These are phyloP conservation scores for Tripidium arundinaceum DNA, from an alignment of 202 grass and related monocot species.

Conservation along the genomic window DNA sequence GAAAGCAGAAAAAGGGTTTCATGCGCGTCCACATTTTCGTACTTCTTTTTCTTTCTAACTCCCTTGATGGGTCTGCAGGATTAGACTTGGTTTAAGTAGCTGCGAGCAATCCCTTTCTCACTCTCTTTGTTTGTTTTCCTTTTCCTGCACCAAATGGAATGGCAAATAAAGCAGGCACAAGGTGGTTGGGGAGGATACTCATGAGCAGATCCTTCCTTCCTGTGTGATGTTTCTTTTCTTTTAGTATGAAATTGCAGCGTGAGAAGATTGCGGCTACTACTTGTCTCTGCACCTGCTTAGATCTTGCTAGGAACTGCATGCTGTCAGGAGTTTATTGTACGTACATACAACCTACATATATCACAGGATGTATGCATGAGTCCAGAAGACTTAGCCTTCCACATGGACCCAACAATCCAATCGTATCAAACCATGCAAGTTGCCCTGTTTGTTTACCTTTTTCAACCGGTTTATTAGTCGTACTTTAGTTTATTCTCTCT, in stretches of 20 bases:
- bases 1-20: background rate
- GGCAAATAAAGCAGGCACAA: background rate
- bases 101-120: background rate
- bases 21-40: background rate
- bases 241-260: background rate
- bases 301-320: no score
- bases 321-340: no score
- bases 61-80: background rate
- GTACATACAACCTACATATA: no score
- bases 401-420: no score
- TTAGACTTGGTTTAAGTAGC: background rate
- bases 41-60: background rate
- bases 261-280: background rate
- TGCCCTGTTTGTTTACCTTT: no score
- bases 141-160: background rate
- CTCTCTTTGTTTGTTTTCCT: background rate
- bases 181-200: conserved; percentile 2
- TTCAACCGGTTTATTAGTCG: no score
- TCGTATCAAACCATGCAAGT: no score
- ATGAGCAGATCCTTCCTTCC: background rate
- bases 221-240: background rate
- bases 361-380: no score
- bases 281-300: no score
- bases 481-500: no score
- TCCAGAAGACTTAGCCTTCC: no score